A percentile compares a stretch with the other conserved stretches of the same genome.
These are phyloP conservation scores for Cystofilobasidium capitatum DNA, from an alignment of 768 basidiomycete species.

Conservation along the genomic window DNA sequence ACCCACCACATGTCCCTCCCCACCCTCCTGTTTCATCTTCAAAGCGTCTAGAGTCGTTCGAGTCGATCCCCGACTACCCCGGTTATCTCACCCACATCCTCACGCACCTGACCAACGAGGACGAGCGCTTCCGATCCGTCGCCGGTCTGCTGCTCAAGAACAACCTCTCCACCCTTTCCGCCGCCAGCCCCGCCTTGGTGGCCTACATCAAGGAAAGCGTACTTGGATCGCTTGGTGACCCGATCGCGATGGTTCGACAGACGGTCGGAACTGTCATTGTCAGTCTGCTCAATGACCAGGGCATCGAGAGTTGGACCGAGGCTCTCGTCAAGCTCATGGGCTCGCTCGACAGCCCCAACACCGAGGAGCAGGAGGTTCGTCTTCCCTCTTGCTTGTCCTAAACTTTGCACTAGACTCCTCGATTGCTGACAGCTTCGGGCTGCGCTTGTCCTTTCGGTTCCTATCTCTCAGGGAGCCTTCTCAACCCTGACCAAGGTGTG, in stretches of 20 bases:
- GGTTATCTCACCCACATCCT: constrained; percentile 94
- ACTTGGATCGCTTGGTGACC: constrained; percentile 51
- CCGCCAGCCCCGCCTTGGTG: constrained; percentile 53
- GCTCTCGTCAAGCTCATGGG: constrained; percentile 76
- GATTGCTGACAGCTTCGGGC: background rate
- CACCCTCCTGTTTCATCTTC: background rate
- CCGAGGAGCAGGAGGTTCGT: constrained; percentile 74
- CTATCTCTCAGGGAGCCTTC: constrained; percentile 64
- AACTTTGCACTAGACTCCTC: background rate
- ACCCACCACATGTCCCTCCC: background rate
- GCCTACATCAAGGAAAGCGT: constrained; percentile 43
- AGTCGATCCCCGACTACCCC: constrained; percentile 83
- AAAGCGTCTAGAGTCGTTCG: constrained; percentile 43
- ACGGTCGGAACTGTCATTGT: constrained; percentile 90
- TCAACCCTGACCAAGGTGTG: constrained; percentile 89
- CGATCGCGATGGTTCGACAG: constrained; percentile 78
- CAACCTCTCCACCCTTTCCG: constrained; percentile 67
- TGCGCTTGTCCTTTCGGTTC: constrained; percentile 6
- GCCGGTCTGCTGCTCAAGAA: constrained; percentile 97
- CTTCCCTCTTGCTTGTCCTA: background rate
- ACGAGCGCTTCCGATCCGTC: constrained; percentile 87
- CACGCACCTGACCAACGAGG: constrained; percentile 58
- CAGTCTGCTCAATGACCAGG: constrained; percentile 72
- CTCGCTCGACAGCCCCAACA: constrained; percentile 64
- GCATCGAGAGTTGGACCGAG: constrained; percentile 91